These are phyloP conservation scores for Penicillium canescens DNA, from an alignment of 495 filamentous ascomycete genomes.

Conservation along the genomic window DNA sequence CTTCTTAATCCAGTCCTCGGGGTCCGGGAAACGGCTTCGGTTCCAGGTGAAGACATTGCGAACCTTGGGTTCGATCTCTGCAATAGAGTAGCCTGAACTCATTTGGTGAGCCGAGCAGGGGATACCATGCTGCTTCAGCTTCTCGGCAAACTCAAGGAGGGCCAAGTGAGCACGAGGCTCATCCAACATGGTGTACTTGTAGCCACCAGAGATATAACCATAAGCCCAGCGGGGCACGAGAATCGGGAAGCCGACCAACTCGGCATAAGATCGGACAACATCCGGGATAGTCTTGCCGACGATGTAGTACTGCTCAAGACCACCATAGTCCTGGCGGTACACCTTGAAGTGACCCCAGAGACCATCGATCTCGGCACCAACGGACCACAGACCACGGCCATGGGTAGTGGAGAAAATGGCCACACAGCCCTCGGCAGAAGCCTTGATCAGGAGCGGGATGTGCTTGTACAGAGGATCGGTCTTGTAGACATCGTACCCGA, in stretches of 20 bases:
- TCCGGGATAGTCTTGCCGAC: slow-evolving; percentile 64
- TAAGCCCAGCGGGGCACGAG: slow-evolving; percentile 68
- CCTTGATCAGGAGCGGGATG: slow-evolving; percentile 67
- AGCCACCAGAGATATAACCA: slow-evolving; percentile 67
- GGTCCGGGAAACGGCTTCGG: slow-evolving; percentile 62
- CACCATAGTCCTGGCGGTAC: slow-evolving; percentile 68
- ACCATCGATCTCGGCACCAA: slow-evolving; percentile 71
- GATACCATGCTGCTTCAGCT: slow-evolving; percentile 61
- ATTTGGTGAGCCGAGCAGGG: slow-evolving; percentile 73
- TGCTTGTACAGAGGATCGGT: slow-evolving; percentile 75
- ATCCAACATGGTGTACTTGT: slow-evolving; percentile 69
- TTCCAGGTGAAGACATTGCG: slow-evolving; percentile 75
- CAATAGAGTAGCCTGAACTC: slow-evolving; percentile 71
- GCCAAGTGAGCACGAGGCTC: slow-evolving; percentile 58
- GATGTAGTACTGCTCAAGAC: slow-evolving; percentile 68
- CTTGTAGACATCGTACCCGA: slow-evolving; percentile 68
- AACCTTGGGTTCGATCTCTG: slow-evolving; percentile 62
- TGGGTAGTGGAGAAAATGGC: slow-evolving; percentile 68
- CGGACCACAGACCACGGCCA: slow-evolving; percentile 58
- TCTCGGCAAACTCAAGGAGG: slow-evolving; percentile 58
- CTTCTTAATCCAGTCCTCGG: slow-evolving; percentile 57
- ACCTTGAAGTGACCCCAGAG: slow-evolving; percentile 71
- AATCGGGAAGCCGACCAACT: slow-evolving; percentile 63
- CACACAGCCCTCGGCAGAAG: slow-evolving; percentile 57
- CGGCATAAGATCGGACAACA: slow-evolving; percentile 62